A percentile compares a stretch with the other conserved stretches of the same genome.
These are phyloP conservation scores for Trichophyton equinum DNA, from an alignment of 2,329 filamentous ascomycete genomes.

Conservation along the genomic window DNA sequence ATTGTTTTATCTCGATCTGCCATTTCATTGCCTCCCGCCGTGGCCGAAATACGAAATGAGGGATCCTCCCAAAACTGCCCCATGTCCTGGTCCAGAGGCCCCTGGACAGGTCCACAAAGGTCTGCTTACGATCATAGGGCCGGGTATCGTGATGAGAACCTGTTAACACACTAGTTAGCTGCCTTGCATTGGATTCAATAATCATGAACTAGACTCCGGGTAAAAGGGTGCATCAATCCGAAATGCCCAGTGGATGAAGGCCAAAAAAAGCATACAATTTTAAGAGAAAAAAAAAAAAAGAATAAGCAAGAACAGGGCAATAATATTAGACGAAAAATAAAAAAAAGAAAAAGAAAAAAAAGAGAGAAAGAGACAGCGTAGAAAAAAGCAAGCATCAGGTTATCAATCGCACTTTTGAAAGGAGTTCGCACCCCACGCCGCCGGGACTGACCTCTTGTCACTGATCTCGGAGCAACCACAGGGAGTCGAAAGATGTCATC, in stretches of 20 bases:
- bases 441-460: neutral
- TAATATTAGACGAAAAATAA: neutral
- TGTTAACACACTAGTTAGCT: neutral
- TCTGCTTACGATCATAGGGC: neutral
- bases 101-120: neutral
- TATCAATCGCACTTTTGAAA: neutral
- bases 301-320: neutral
- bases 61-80: neutral
- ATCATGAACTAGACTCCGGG: neutral
- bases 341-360: neutral
- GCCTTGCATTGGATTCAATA: neutral
- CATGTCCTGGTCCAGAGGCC: neutral
- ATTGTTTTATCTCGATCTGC: neutral
- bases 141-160: neutral
- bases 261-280: neutral
- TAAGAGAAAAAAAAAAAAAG: neutral
- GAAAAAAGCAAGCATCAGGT: constrained; percentile 4
- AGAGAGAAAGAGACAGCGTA: neutral
- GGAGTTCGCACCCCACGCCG: neutral
- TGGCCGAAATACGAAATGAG: neutral
- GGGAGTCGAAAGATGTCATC: neutral
- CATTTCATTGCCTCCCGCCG: neutral
- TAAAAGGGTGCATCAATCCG: neutral
- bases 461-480: neutral
- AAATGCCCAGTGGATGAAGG: neutral